phyloP scores from a whole-genome alignment of 1,139 yeast genomes.

The Geotrichum siamense region DNA sequence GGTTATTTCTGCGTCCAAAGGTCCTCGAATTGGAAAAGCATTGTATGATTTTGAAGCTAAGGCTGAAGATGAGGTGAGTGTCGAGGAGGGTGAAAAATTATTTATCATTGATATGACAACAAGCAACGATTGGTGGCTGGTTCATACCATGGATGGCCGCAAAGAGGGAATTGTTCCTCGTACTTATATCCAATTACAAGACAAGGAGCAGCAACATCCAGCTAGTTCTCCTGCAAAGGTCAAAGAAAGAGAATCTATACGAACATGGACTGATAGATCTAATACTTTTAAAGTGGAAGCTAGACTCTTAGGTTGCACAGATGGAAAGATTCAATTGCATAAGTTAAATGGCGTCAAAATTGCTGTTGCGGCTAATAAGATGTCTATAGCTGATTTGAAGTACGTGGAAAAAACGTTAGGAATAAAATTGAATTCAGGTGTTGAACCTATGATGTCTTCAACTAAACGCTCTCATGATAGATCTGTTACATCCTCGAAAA shows the following conservation, averaged over 20 bases:
- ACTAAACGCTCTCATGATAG: constrained; percentile 6
- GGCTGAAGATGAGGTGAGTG: constrained; percentile 74
- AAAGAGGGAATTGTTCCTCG: constrained; percentile 86
- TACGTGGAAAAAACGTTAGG: constrained; percentile 91
- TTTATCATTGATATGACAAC: constrained; percentile 69
- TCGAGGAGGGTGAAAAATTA: constrained; percentile 75
- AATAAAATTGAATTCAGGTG: constrained; percentile 21
- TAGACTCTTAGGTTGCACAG: constrained; percentile 85
- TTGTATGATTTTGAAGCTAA: constrained; percentile 83
- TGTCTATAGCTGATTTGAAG: constrained; percentile 76
- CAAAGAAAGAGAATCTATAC: constrained; percentile 35
- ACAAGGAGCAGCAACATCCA: constrained; percentile 4
- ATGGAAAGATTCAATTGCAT: constrained; percentile 90
- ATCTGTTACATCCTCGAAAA: background rate
- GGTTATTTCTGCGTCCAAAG: constrained; percentile 64
- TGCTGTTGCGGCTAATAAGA: constrained; percentile 85
- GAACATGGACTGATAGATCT: constrained; percentile 94
- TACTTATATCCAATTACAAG: constrained; percentile 64
- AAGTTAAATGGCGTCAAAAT: constrained; percentile 94
- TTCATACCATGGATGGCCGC: constrained; percentile 58
- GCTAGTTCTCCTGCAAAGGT: background rate
- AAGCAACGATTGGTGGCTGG: constrained; percentile 96
- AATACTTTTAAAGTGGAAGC: constrained; percentile 97
- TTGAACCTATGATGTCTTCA: background rate
- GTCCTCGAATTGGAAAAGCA: constrained; percentile 64